A percentile compares a stretch with the other conserved stretches of the same genome.
These are phyloP conservation scores for Globisporangium camurandrum DNA, from an alignment of 352 stramenopile species.

Conservation along the genomic window DNA sequence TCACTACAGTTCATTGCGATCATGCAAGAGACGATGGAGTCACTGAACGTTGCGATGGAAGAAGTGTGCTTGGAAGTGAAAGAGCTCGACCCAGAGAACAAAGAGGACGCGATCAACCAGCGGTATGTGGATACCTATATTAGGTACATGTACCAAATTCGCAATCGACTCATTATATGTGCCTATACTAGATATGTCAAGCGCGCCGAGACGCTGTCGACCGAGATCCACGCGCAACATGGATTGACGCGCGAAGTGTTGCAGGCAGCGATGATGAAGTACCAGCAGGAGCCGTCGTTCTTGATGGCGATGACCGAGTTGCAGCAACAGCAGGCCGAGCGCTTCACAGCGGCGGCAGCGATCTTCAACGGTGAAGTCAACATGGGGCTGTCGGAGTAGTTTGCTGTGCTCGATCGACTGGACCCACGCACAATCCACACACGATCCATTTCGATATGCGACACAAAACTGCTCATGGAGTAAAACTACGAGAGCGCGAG, in stretches of 20 bases:
- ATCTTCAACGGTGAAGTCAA: constrained; percentile 88
- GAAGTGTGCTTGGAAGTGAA: constrained; percentile 85
- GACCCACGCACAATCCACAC: not conserved
- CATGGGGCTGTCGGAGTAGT: constrained; percentile 82
- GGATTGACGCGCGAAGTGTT: constrained; percentile 81
- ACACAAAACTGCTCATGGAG: not conserved
- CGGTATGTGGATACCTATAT: too few relatives aligned
- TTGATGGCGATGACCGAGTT: constrained; percentile 84
- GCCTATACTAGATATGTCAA: constrained; percentile 82
- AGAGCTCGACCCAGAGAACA: constrained; percentile 83
- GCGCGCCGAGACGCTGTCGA: constrained; percentile 73
- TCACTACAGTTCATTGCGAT: constrained; percentile 66
- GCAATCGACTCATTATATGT: too few relatives aligned
- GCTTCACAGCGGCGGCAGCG: constrained; percentile 68
- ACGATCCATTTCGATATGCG: not conserved
- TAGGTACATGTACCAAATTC: too few relatives aligned
- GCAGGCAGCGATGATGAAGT: constrained; percentile 89
- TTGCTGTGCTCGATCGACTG: not conserved
- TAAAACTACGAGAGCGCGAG: too few relatives aligned
- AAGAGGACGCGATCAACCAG: constrained; percentile 87
- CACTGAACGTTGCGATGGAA: constrained; percentile 85
- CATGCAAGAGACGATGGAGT: constrained; percentile 89
- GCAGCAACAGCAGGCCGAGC: constrained; percentile 80
- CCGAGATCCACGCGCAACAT: constrained; percentile 85
- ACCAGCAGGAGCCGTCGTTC: constrained; percentile 84